phyloP scores from a whole-genome alignment of 306 rosid genomes.

The Prunus mume region DNA sequence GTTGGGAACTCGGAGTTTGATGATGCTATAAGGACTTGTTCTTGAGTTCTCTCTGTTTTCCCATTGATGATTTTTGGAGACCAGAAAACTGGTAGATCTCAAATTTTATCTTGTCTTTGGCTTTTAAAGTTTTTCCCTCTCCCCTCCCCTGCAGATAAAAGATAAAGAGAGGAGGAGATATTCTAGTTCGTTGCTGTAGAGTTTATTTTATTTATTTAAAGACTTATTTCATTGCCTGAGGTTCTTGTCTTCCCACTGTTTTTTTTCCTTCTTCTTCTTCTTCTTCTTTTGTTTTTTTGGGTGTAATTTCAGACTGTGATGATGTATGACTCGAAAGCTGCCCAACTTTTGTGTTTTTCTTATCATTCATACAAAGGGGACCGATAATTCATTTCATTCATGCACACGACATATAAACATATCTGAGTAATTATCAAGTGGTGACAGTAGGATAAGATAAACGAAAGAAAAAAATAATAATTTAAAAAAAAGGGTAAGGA shows the following conservation, averaged over 20 bases:
- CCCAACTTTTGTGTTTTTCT: background rate
- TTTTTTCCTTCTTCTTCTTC: too few species aligned
- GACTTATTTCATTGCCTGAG: slow-evolving; percentile 6
- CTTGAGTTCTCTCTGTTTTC: slow-evolving; percentile 3
- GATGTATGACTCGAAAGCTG: slow-evolving; percentile 23
- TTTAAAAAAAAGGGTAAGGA: slow-evolving; percentile 27
- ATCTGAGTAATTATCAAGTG: slow-evolving; percentile 24
- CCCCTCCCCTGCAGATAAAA: slow-evolving; percentile 45
- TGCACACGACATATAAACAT: slow-evolving; percentile 32
- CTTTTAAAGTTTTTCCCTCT: slow-evolving; percentile 10
- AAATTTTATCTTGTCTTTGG: slow-evolving; percentile 9
- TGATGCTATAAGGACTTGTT: slow-evolving; percentile 19
- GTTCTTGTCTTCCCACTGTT: slow-evolving; percentile 21
- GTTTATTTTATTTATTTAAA: slow-evolving; percentile 21
- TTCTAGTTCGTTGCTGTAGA: slow-evolving; percentile 26
- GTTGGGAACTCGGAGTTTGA: slow-evolving; percentile 42
- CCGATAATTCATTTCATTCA: slow-evolving; percentile 24
- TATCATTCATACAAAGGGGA: slow-evolving; percentile 26
- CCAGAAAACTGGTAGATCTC: background rate
- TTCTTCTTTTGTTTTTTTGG: too few species aligned
- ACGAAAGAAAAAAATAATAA: slow-evolving; percentile 6
- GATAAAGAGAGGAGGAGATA: slow-evolving; percentile 55
- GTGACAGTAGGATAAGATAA: slow-evolving; percentile 7
- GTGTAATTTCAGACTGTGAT: background rate
- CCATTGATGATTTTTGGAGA: background rate